Evolutionary conservation across 2,329 filamentous ascomycete species (phyloP), one percentile per base, ranked within the genome.

Genomic region (Scopulariopsis brevicaulis): DNA sequence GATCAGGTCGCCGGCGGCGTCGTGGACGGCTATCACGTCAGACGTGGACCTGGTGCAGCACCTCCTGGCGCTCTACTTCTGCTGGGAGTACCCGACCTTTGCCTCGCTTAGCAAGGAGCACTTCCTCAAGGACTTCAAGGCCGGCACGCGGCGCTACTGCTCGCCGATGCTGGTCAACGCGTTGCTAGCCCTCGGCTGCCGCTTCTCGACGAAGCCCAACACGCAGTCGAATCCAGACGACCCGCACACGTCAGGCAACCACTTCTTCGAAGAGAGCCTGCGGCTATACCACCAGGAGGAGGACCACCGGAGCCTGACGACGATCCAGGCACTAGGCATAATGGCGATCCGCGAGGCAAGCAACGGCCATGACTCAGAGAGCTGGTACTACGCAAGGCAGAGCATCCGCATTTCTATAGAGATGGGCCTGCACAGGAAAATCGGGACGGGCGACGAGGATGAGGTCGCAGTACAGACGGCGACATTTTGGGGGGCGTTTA

Each of bases 311-410:
- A 79, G 69, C 7, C 70, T 90, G 34, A 88, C 86, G 2, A 89
- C 85, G 4, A 84, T 89, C 52, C 87, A 91, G 71, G 87, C 87
- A 1, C 72, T 91, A 20, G 86, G 86, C 6, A 81, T 91, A 64
- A 88, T 92, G 85, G 85, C 85, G 6, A 83, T 90, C 62, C 75
- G 87, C 50, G 86, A 91, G 70, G 85, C 84, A 2, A 89, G 86
- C 65, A 85, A 83, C 62, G 86, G 86, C 0, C 77, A 86, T 37
- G 85, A 90, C 64, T 88, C 84, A 32, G 83, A 86, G 62, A 87
- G 86, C 55, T 89, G 86, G 76, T 86, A 82, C 59, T 86, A 87
- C 62, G 82, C 84, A 2, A 86, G 87, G 1, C 83, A 89, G 67
- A 89, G 85, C 64, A 82, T 90, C 59, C 80, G 85, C 4, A 78